Evolutionary conservation across 345 rosid genomes (phyloP).

Genomic region (Citrus inodora): DNA sequence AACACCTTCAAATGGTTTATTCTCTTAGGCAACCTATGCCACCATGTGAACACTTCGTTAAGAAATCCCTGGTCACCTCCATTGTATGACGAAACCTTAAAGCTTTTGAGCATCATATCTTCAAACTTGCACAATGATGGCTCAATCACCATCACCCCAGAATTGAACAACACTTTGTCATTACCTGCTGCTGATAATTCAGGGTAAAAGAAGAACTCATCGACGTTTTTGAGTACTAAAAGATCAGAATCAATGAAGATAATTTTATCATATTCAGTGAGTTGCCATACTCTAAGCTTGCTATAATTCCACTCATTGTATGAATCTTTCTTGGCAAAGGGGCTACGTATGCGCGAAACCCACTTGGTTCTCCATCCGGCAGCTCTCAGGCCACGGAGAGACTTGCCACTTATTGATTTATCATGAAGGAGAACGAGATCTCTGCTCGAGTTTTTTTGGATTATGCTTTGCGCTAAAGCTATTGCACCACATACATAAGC

Average conservation of each 20-base stretch:
- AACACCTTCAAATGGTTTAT: constrained; percentile 56
- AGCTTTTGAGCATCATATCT: constrained; percentile 38
- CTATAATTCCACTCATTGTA: constrained; percentile 93
- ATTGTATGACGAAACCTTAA: constrained; percentile 29
- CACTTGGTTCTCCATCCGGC: constrained; percentile 65
- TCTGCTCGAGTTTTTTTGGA: constrained; percentile 37
- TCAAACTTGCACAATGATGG: constrained; percentile 74
- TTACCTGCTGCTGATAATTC: constrained; percentile 63
- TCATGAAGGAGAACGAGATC: constrained; percentile 79
- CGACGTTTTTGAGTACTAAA: constrained; percentile 49
- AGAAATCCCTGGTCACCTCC: constrained; percentile 93
- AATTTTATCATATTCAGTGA: constrained; percentile 51
- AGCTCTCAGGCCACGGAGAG: constrained; percentile 40
- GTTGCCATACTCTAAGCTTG: constrained; percentile 78
- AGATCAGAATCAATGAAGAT: constrained; percentile 78
- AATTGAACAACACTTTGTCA: constrained; percentile 49
- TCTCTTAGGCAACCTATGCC: constrained; percentile 70
- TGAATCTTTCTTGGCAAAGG: constrained; percentile 42
- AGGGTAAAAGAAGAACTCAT: constrained; percentile 52
- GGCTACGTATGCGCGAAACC: constrained; percentile 58
- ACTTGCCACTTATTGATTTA: constrained; percentile 33
- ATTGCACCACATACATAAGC: constrained; percentile 90
- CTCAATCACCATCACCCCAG: constrained; percentile 85
- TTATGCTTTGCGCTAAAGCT: constrained; percentile 77
- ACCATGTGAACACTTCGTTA: constrained; percentile 76